These are phyloP conservation scores for Rosa persica DNA, from an alignment of 306 rosid species.

Conservation along the genomic window DNA sequence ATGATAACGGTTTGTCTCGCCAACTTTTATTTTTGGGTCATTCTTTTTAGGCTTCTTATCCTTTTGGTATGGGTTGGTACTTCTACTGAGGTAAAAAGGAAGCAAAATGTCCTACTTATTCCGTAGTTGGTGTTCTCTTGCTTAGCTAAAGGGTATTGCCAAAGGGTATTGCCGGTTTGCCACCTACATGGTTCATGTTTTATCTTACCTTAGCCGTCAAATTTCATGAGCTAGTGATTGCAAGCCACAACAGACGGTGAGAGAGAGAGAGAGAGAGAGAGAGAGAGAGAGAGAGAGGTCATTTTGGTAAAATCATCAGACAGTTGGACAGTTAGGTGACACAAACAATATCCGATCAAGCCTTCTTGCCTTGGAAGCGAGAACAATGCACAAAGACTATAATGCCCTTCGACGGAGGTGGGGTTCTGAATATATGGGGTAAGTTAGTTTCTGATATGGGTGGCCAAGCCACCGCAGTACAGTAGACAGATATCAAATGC, in stretches of 20 bases:
- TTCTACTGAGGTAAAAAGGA: not conserved
- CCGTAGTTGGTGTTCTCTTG: conserved; percentile 10
- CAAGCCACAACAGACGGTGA: not conserved
- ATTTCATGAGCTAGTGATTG: conserved; percentile 11
- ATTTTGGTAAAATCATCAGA: conserved; percentile 8
- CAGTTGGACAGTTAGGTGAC: conserved; percentile 23
- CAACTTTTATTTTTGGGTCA: not conserved
- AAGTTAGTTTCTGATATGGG: not conserved
- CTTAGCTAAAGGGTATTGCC: conserved; percentile 20
- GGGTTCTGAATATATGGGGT: not conserved
- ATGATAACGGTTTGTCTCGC: not conserved
- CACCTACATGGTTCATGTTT: conserved; percentile 4
- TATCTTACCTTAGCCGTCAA: conserved; percentile 32
- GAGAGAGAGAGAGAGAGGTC: conserved; percentile 1
- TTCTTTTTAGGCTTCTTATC: not conserved
- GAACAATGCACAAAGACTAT: not conserved
- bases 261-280: not conserved
- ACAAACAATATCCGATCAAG: conserved; percentile 18
- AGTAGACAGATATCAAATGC: not conserved
- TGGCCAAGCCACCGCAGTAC: not conserved
- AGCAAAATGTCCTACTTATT: not conserved
- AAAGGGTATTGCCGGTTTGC: no score
- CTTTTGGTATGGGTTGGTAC: not conserved
- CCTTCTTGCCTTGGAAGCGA: conserved; percentile 44
- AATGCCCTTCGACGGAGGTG: conserved; percentile 8